phyloP scores from a whole-genome alignment of 352 stramenopile species.

The Globisporangium spiculum region DNA sequence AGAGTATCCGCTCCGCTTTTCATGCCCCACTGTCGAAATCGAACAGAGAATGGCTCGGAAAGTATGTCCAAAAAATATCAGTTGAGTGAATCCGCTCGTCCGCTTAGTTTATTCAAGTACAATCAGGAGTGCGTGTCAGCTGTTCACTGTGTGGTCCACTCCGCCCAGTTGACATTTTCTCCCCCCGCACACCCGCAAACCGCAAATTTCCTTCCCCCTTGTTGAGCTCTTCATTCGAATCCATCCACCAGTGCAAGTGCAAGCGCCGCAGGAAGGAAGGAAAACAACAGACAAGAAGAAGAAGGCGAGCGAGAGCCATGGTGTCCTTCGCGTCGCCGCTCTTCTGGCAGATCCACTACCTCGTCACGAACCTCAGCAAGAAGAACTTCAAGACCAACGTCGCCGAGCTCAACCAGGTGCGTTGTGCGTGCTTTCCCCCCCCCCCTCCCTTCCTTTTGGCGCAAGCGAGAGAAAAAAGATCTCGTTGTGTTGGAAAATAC shows the following conservation, averaged over 20 bases:
- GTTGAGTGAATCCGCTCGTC: no score
- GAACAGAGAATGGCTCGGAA: no score
- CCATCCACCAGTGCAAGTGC: neutral
- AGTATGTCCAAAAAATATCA: no score
- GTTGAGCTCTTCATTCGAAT: slow-evolving; percentile 12
- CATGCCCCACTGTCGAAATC: no score
- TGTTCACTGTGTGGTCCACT: no score
- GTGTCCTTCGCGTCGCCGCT: slow-evolving; percentile 90
- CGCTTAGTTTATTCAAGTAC: no score
- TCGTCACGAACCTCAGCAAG: slow-evolving; percentile 92
- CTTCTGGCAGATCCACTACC: slow-evolving; percentile 93
- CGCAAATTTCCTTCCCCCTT: slow-evolving; percentile 3
- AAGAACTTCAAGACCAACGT: slow-evolving; percentile 94
- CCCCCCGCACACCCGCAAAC: slow-evolving; percentile 1
- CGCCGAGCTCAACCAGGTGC: slow-evolving; percentile 90
- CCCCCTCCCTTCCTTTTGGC: no score
- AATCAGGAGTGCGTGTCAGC: no score
- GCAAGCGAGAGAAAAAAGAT: neutral
- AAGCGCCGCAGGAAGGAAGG: neutral
- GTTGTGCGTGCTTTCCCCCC: slow-evolving; percentile 3
- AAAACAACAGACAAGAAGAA: slow-evolving; percentile 21
- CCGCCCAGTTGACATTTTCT: neutral
- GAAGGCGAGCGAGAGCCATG: slow-evolving; percentile 35
- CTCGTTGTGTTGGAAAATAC: slow-evolving; percentile 1
- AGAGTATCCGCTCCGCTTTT: no score